Base-by-base conservation (phyloP, 768 basidiomycete species). In the Inosperma sp. region DNA sequence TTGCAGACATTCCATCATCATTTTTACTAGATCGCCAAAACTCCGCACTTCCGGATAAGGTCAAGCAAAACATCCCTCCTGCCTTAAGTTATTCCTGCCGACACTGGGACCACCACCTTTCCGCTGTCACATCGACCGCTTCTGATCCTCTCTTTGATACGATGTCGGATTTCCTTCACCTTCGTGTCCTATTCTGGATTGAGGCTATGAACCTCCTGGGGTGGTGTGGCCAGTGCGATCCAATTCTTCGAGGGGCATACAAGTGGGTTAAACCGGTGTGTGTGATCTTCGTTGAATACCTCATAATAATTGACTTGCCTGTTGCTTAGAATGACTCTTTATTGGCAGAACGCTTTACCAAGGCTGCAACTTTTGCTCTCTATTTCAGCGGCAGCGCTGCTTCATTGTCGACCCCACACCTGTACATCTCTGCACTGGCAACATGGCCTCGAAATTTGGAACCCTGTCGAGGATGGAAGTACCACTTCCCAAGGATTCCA, bases 91-190 rank as follows among this genome's bases (percentile, higher is more conserved):
- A 70, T 54, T 51, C 62, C 14, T 65, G 59, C 49, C 52, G 58
- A n/a, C 67, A 64, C 53, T 68, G 66, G 66, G 62, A 54, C 2
- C 52, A 60, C 40, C 70, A 72, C 50, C 44, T 69, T 17, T 17
- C 8, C 2, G 17, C 6, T 19, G 42, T 13, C 8, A 29, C 7
- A 13, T 0, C n/a, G 9, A 36, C 21, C 8, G 12, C 36, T 16
- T 5, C 16, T 17, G 31, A 46, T n/a, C 17, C n/a, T 40, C 43
- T 51, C 14, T 17, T 21, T 52, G 29, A 16, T 14, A 25, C 14
- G 16, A 49, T 45, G 19, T 22, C 21, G 19, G 29, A 45, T 2
- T 45, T 45, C 33, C 43, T 67, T 22, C 17, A 53, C 22, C n/a
- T 39, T 7, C 43, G 48, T 8, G 37, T 63, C 21, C 50, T 62